A percentile compares a stretch with the other conserved stretches of the same genome.
phyloP scores from a whole-genome alignment of 78 protist species.

The Dictyostelium brefeldianum region DNA sequence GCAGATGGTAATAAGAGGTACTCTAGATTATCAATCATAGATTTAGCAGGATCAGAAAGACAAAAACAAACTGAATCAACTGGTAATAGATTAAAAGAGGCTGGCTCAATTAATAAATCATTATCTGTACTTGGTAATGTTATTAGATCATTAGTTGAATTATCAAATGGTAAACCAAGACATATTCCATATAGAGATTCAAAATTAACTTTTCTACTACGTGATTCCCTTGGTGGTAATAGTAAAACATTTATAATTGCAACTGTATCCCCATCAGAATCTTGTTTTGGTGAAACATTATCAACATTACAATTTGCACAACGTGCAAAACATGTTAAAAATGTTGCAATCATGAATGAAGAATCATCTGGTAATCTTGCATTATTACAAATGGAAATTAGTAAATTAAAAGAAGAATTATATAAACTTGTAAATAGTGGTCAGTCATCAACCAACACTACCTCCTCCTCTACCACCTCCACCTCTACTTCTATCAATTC shows the following conservation, averaged over 20 bases:
- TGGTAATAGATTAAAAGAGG: slow-evolving; percentile 87
- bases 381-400: slow-evolving; percentile 28
- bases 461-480: neutral
- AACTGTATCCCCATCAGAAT: slow-evolving; percentile 52
- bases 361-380: slow-evolving; percentile 49
- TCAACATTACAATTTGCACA: slow-evolving; percentile 80
- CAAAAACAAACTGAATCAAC: slow-evolving; percentile 72
- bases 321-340: slow-evolving; percentile 67
- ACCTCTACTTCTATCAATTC: neutral
- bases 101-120: slow-evolving; percentile 85
- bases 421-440: neutral
- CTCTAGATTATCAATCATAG: slow-evolving; percentile 25
- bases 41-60: slow-evolving; percentile 90
- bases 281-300: slow-evolving; percentile 39
- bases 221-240: slow-evolving; percentile 86
- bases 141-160: slow-evolving; percentile 65
- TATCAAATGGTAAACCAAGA: slow-evolving; percentile 44
- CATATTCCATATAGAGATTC: slow-evolving; percentile 86
- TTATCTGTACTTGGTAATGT: slow-evolving; percentile 68
- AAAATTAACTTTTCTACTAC: slow-evolving; percentile 19
- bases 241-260: slow-evolving; percentile 77
- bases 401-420: slow-evolving; percentile 23
- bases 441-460: neutral
- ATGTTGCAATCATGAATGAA: slow-evolving; percentile 65
- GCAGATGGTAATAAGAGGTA: neutral